Base-by-base conservation (phyloP, 2,329 filamentous ascomycete genomes). In the Fusarium goolgardi region DNA sequence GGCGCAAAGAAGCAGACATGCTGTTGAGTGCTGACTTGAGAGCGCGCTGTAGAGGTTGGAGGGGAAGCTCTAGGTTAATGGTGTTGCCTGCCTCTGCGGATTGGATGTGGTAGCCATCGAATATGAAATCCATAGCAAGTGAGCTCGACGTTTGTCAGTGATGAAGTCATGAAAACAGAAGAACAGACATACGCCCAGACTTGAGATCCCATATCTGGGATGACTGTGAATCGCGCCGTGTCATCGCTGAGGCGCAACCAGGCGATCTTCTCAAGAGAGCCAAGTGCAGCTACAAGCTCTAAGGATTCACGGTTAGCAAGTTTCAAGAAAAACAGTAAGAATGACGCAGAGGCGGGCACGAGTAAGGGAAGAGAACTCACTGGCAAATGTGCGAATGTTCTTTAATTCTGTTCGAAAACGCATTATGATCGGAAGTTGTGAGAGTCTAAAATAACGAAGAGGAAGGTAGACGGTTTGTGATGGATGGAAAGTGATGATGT, bases 61-160 rank as follows among this genome's bases (percentile, higher is more conserved):
- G 88, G 27, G 96, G 94, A 2, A 99, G 88, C 81, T 99, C 96
- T 67, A 99, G 90, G 80, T 99, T 97, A 81, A 99, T 97, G 54
- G 94, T 92, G 80, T 97, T 97, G 78, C 88, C 85, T 39, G 83
- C 83, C 47, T 94, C 91, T 51, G 92, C 92, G 50, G 94, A 97
- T 78, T 97, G 91, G 71, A 98, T 90, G 55, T 89, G 88, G 81
- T 96, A 97, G 70, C 85, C 84, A 76, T 94, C 86, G 78, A 99
- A 98, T 73, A 99, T 93, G 71, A 93, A 90, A 75, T 97, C 92
- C 85, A 92, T 86, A 25, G 82, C 80, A 27, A 90, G 80, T 45
- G 85, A 86, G 41, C 86, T 88, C 65, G 5, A 40, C 6, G 29
- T 18, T 49, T 46, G 29, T 67, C 39, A 61, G 65, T 43, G 61